Conservation (phyloP, 805 yeast genomes). For the Ogataea paraovalis region DNA sequence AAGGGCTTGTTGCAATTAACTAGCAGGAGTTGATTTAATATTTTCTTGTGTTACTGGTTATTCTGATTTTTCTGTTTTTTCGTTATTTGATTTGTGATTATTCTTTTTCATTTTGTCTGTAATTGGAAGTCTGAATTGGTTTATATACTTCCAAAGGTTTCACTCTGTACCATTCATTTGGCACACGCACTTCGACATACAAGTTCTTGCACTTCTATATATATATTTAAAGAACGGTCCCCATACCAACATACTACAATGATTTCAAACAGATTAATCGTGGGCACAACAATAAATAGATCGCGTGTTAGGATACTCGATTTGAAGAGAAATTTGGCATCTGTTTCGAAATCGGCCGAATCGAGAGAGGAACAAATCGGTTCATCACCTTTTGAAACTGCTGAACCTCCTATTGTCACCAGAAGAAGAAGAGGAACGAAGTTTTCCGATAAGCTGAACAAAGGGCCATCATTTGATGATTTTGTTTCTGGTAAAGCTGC, state of each 20-base stretch:
- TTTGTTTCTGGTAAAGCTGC: constrained; percentile 81
- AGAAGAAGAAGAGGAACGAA: constrained; percentile 51
- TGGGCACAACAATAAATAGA: background rate
- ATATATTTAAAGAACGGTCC: too few species aligned
- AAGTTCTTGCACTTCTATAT: background rate
- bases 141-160: too few species aligned
- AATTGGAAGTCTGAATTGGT: too few species aligned
- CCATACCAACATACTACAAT: background rate
- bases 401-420: constrained; percentile 6
- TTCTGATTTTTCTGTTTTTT: too few species aligned
- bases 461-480: constrained; percentile 93
- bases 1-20: background rate
- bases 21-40: too few species aligned
- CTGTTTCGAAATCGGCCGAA: background rate
- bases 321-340: background rate
- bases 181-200: too few species aligned
- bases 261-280: background rate
- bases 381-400: background rate
- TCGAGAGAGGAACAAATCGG: background rate
- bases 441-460: constrained; percentile 65
- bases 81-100: too few species aligned
- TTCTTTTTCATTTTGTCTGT: too few species aligned
- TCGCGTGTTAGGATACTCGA: background rate
- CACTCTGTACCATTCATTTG: too few species aligned
- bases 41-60: background rate